Evolutionary conservation across 305 asterid species (phyloP).

Genomic region (Fraxinus sp.): DNA sequence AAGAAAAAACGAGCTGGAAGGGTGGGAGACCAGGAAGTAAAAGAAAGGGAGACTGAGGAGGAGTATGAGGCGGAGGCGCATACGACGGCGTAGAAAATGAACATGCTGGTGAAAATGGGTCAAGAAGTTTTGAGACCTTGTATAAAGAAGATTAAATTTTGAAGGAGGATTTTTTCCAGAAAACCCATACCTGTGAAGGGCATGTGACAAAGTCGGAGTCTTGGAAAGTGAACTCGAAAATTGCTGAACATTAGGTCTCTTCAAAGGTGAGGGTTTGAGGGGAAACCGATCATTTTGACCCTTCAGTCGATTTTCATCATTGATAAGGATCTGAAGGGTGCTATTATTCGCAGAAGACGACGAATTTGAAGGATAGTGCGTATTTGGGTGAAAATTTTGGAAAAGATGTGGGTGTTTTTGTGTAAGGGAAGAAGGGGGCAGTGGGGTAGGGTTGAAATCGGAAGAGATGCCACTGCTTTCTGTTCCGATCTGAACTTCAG

Average conservation of each 20-base stretch:
- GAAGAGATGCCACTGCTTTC: slow-evolving; percentile 99
- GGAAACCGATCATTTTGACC: slow-evolving; percentile 52
- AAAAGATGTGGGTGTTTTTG: slow-evolving; percentile 58
- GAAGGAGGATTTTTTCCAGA: slow-evolving; percentile 36
- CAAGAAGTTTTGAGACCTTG: slow-evolving; percentile 52
- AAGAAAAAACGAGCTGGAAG: slow-evolving; percentile 78
- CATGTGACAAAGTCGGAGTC: slow-evolving; percentile 56
- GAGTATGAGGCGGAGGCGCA: slow-evolving; percentile 65
- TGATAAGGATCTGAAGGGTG: slow-evolving; percentile 58
- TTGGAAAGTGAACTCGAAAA: slow-evolving; percentile 53
- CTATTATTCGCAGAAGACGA: slow-evolving; percentile 29
- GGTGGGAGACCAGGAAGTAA: slow-evolving; percentile 81
- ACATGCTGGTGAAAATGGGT: slow-evolving; percentile 64
- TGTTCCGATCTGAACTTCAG: slow-evolving; percentile 98
- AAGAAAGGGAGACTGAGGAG: slow-evolving; percentile 77
- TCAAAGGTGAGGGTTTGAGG: slow-evolving; percentile 71
- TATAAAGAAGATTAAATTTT: slow-evolving; percentile 39
- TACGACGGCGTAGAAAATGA: slow-evolving; percentile 65
- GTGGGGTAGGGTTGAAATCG: slow-evolving; percentile 91
- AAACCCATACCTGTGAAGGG: slow-evolving; percentile 55
- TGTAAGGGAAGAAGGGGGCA: slow-evolving; percentile 48
- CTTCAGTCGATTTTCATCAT: slow-evolving; percentile 42
- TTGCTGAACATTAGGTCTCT: slow-evolving; percentile 67
- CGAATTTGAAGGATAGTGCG: slow-evolving; percentile 31
- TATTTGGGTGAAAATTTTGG: slow-evolving; percentile 32